Evolutionary conservation across 1,139 yeast genomes (phyloP).

Genomic region (Kazachstania sp.): DNA sequence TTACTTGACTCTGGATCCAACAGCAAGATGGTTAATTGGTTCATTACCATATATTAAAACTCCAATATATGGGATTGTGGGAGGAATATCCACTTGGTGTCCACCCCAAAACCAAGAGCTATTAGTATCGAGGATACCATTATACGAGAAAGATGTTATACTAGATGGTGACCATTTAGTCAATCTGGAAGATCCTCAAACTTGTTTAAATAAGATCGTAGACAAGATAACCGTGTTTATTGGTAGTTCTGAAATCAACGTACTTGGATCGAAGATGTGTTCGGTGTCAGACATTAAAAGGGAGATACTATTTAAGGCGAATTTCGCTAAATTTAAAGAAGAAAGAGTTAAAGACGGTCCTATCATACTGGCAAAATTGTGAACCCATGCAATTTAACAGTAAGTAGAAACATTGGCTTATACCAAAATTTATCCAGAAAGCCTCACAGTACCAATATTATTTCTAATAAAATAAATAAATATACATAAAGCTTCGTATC

Average conservation of each 20-base stretch:
- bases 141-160: slow-evolving; percentile 34
- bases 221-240: slow-evolving; percentile 10
- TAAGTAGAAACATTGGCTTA: no score
- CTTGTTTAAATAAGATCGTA: slow-evolving; percentile 29
- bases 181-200: slow-evolving; percentile 48
- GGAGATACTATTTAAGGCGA: slow-evolving; percentile 7
- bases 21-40: slow-evolving; percentile 33
- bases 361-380: slow-evolving; percentile 5
- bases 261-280: neutral
- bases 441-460: no score
- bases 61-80: slow-evolving; percentile 45
- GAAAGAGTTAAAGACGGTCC: slow-evolving; percentile 10
- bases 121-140: slow-evolving; percentile 26
- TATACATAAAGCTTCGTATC: no score
- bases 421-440: no score
- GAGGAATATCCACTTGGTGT: slow-evolving; percentile 47
- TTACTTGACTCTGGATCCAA: slow-evolving; percentile 38
- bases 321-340: slow-evolving; percentile 7
- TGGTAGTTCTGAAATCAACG: neutral
- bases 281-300: slow-evolving; percentile 6
- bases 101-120: slow-evolving; percentile 37
- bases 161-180: slow-evolving; percentile 46
- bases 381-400: neutral
- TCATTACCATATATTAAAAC: slow-evolving; percentile 34
- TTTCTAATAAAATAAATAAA: no score